phyloP scores from a whole-genome alignment of 805 yeast species.

The Pichia scutulata region DNA sequence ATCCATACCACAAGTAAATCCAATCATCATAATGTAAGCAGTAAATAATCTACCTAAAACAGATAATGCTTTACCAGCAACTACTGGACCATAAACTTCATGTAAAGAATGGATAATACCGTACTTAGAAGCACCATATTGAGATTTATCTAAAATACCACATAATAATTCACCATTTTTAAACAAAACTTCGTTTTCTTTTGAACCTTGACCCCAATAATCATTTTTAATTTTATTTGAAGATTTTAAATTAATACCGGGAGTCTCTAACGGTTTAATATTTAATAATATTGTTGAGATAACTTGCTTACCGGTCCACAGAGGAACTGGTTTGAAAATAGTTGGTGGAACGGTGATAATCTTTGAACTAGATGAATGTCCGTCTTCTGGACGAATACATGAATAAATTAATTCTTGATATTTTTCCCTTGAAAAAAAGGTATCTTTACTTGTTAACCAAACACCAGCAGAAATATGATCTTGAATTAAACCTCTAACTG shows the following conservation, averaged over 20 bases:
- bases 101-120: conserved; percentile 96
- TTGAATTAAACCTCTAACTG: conserved; percentile 97
- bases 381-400: conserved; percentile 94
- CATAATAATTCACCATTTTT: conserved; percentile 77
- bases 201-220: conserved; percentile 85
- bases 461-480: conserved; percentile 99
- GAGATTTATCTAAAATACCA: conserved; percentile 96
- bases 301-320: conserved; percentile 98
- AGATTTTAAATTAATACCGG: conserved; percentile 81
- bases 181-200: conserved; percentile 82
- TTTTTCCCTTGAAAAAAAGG: conserved; percentile 81
- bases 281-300: conserved; percentile 87
- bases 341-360: conserved; percentile 86
- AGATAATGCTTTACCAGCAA: conserved; percentile 83
- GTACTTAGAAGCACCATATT: conserved; percentile 95
- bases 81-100: conserved; percentile 87
- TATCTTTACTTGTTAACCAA: conserved; percentile 91
- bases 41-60: conserved; percentile 95
- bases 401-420: conserved; percentile 94
- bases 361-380: conserved; percentile 67
- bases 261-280: conserved; percentile 78
- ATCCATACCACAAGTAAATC: conserved; percentile 99
- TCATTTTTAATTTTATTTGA: conserved; percentile 88
- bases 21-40: conserved; percentile 83
- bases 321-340: conserved; percentile 71